Evolutionary conservation across 306 rosid genomes (phyloP).

Genomic region (Prunus persica): Prunus_persica_NCBIv2 NC_034012.1:3153001-3153500

Average conservation of each 20-base stretch:
- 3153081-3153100: background rate
- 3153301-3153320: slow-evolving; percentile 92
- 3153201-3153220: background rate
- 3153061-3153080: background rate
- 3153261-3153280: slow-evolving; percentile 57
- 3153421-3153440: slow-evolving; percentile 7
- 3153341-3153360: slow-evolving; percentile 71
- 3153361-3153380: slow-evolving; percentile 13
- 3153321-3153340: slow-evolving; percentile 88
- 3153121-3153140: background rate
- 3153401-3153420: slow-evolving; percentile 11
- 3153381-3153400: background rate
- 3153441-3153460: background rate
- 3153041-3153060: too few species aligned
- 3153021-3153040: too few species aligned
- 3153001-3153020: too few species aligned
- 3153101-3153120: background rate
- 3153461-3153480: background rate
- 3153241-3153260: slow-evolving; percentile 3
- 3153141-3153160: background rate
- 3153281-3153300: slow-evolving; percentile 59
- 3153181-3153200: background rate
- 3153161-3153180: background rate
- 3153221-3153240: slow-evolving; percentile 7
- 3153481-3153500: background rate